Percentiles rank a stretch among this genome's conserved stretches.
Conservation (phyloP, 2,329 filamentous ascomycete genomes). For the Nemania sp. region DNA sequence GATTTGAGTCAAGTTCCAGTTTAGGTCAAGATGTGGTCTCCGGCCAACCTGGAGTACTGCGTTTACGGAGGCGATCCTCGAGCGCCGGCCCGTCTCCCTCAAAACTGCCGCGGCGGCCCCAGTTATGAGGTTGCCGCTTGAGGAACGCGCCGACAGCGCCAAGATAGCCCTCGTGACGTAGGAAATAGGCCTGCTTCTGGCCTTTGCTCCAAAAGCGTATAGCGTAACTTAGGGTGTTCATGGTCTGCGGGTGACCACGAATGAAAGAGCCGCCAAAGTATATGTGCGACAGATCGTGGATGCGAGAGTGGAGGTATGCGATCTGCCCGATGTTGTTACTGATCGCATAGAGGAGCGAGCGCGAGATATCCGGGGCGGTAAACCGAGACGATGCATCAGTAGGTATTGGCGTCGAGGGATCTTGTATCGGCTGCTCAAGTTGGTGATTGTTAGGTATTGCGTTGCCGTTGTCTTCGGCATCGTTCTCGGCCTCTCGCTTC, state of each 20-base stretch:
- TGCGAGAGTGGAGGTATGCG: conserved; percentile 94
- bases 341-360: conserved; percentile 90
- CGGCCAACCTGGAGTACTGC: too few relatives aligned
- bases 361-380: conserved; percentile 80
- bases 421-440: conserved; percentile 10
- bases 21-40: too few relatives aligned
- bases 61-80: conserved; percentile 37
- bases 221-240: conserved; percentile 95
- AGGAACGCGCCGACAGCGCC: conserved; percentile 93
- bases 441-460: conserved; percentile 51
- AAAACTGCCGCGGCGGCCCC: conserved; percentile 81
- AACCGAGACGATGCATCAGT: conserved; percentile 56
- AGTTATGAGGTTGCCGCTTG: conserved; percentile 86
- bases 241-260: conserved; percentile 92
- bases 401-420: conserved; percentile 1
- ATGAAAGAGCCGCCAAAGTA: conserved; percentile 99
- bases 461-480: conserved; percentile 72
- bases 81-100: conserved; percentile 50
- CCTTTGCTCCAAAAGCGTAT: conserved; percentile 98
- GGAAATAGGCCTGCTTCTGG: conserved; percentile 90
- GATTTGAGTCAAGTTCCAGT: too few relatives aligned
- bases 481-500: conserved; percentile 80
- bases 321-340: conserved; percentile 99
- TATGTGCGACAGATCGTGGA: conserved; percentile 86
- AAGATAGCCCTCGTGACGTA: conserved; percentile 93